Percentiles rank a stretch among this genome's conserved stretches.
These are phyloP conservation scores for Talaromyces thailandensis DNA, from an alignment of 495 filamentous ascomycete genomes.

Conservation along the genomic window DNA sequence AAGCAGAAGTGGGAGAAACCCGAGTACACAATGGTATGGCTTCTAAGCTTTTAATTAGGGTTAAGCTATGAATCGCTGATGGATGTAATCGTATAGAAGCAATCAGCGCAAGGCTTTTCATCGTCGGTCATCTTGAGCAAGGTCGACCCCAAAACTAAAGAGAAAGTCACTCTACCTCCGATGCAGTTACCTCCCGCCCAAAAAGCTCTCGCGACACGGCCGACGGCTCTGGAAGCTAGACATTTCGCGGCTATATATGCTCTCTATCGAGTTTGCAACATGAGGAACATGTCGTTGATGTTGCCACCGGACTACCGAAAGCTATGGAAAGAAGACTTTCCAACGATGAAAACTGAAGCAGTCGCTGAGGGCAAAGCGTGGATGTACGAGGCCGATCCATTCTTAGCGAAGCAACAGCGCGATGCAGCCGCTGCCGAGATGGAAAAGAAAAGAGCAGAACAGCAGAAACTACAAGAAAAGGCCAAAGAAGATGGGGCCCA, in stretches of 20 bases:
- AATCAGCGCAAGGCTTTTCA: constrained; percentile 55
- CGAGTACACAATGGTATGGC: constrained; percentile 68
- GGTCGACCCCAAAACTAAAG: constrained; percentile 75
- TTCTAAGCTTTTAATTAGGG: no score
- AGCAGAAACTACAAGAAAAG: constrained; percentile 53
- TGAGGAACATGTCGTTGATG: constrained; percentile 89
- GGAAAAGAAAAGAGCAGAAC: constrained; percentile 61
- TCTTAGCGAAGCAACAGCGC: constrained; percentile 65
- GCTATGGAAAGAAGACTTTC: constrained; percentile 82
- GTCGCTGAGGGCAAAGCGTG: constrained; percentile 67
- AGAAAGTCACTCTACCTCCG: constrained; percentile 62
- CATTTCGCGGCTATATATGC: constrained; percentile 90
- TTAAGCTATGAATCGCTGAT: constrained; percentile 4
- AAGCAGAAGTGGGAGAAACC: constrained; percentile 93
- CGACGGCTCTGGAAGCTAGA: constrained; percentile 77
- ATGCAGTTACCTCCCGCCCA: constrained; percentile 70
- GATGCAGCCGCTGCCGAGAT: constrained; percentile 62
- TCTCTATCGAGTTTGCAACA: constrained; percentile 83
- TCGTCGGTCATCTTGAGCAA: constrained; percentile 70
- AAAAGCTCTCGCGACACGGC: constrained; percentile 56
- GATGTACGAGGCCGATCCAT: constrained; percentile 96
- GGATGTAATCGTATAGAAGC: constrained; percentile 25
- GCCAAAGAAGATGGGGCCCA: constrained; percentile 42
- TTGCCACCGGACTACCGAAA: constrained; percentile 82
- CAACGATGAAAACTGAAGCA: constrained; percentile 67